phyloP scores from a whole-genome alignment of 2,329 filamentous ascomycete species.

The Ascomycota sp. region DNA sequence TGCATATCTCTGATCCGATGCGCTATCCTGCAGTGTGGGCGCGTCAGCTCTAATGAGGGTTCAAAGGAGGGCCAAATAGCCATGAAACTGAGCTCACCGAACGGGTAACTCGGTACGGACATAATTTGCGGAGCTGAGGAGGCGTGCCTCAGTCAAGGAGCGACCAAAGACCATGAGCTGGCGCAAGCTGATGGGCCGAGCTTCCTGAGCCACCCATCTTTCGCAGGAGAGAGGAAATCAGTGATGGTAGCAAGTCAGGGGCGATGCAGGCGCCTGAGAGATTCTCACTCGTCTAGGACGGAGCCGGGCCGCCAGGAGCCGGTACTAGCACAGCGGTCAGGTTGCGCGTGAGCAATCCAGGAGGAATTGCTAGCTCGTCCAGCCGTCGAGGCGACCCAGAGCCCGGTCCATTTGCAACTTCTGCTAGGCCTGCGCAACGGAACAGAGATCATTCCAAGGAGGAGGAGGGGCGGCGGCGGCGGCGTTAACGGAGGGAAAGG shows the following conservation, averaged over 20 bases:
- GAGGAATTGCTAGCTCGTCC: background rate
- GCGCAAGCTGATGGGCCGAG: slow-evolving; percentile 81
- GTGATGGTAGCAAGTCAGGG: slow-evolving; percentile 3
- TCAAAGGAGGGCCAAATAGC: background rate
- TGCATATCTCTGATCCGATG: slow-evolving; percentile 96
- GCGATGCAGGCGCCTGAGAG: slow-evolving; percentile 1
- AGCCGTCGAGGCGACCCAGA: slow-evolving; percentile 3
- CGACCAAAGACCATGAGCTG: slow-evolving; percentile 95
- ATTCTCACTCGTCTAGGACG: slow-evolving; percentile 38
- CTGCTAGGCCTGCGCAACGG: slow-evolving; percentile 23
- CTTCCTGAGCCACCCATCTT: slow-evolving; percentile 84
- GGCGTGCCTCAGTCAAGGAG: slow-evolving; percentile 67
- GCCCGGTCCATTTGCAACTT: slow-evolving; percentile 14
- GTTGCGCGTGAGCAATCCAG: slow-evolving; percentile 1
- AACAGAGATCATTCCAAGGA: slow-evolving; percentile 21
- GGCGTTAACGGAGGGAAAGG: too few species aligned
- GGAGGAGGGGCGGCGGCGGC: too few species aligned
- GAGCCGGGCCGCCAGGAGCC: slow-evolving; percentile 39
- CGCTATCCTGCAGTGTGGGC: slow-evolving; percentile 37
- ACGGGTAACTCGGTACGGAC: slow-evolving; percentile 61
- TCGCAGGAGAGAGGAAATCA: slow-evolving; percentile 2
- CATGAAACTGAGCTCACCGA: slow-evolving; percentile 3
- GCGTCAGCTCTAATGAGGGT: background rate
- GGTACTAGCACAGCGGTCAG: slow-evolving; percentile 6
- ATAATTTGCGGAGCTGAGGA: slow-evolving; percentile 92